Percentiles rank a stretch among this genome's conserved stretches.
phyloP scores from a whole-genome alignment of 2,329 filamentous ascomycete genomes.

The Penicillium sp. region DNA sequence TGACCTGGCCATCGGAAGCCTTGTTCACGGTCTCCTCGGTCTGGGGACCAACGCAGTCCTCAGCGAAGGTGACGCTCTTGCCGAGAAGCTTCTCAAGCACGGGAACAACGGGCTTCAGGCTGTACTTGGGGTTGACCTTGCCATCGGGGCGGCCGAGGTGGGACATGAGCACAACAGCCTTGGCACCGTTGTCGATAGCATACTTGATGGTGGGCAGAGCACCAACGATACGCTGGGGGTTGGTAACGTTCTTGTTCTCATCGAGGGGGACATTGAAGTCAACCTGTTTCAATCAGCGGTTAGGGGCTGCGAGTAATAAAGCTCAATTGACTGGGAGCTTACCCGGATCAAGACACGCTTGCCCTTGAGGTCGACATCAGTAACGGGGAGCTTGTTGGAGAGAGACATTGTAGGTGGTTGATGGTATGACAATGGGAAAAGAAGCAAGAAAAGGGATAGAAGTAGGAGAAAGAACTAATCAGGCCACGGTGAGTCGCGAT shows the following conservation, averaged over 20 bases:
- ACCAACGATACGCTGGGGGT: constrained; percentile 96
- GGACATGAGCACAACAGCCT: constrained; percentile 95
- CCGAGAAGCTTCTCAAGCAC: constrained; percentile 89
- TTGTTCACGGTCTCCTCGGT: constrained; percentile 87
- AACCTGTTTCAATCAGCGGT: constrained; percentile 59
- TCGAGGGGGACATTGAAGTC: constrained; percentile 99
- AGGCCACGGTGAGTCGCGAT: constrained; percentile 29
- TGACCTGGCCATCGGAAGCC: constrained; percentile 75
- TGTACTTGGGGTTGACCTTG: constrained; percentile 87
- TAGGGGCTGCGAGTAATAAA: constrained; percentile 1
- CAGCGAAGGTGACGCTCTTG: constrained; percentile 81
- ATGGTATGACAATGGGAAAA: constrained; percentile 12
- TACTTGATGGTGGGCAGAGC: constrained; percentile 95
- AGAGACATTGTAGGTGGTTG: constrained; percentile 74
- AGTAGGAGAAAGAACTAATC: constrained; percentile 18
- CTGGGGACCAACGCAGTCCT: constrained; percentile 86
- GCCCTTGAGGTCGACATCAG: constrained; percentile 93
- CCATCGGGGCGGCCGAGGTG: constrained; percentile 96
- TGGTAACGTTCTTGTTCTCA: constrained; percentile 88
- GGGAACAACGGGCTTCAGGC: constrained; percentile 83
- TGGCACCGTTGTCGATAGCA: constrained; percentile 84
- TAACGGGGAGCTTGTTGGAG: constrained; percentile 96
- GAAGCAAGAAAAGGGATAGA: constrained; percentile 7
- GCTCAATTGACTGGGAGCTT: constrained; percentile 46
- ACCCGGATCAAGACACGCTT: constrained; percentile 98